phyloP scores from a whole-genome alignment of 2,329 filamentous ascomycete genomes.

The Zalaria sp. region DNA sequence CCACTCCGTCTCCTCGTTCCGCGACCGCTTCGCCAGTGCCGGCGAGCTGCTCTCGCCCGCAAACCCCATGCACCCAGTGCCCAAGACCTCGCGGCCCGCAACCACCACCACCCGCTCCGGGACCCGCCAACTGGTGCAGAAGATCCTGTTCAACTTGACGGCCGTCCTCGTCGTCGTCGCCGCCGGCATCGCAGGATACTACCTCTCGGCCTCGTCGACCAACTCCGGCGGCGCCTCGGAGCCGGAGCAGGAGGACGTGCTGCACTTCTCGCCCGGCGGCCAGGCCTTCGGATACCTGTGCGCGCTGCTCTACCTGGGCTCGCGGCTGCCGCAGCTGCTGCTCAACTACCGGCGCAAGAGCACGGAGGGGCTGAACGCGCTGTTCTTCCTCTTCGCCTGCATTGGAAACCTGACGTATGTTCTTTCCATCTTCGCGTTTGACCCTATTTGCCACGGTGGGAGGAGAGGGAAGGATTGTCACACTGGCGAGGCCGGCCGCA shows the following conservation, averaged over 20 bases:
- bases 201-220: slow-evolving; percentile 42
- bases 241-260: slow-evolving; percentile 29
- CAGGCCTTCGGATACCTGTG: slow-evolving; percentile 93
- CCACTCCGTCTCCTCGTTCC: slow-evolving; percentile 24
- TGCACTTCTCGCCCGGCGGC: slow-evolving; percentile 61
- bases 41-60: slow-evolving; percentile 63
- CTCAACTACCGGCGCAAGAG: slow-evolving; percentile 87
- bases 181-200: slow-evolving; percentile 79
- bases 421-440: slow-evolving; percentile 79
- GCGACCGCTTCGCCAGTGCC: slow-evolving; percentile 40
- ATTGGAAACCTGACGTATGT: slow-evolving; percentile 92
- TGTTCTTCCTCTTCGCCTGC: slow-evolving; percentile 95
- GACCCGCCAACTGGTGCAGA: slow-evolving; percentile 26
- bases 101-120: slow-evolving; percentile 24
- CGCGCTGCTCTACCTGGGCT: slow-evolving; percentile 76
- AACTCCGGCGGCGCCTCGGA: slow-evolving; percentile 9
- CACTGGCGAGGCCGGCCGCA: slow-evolving; percentile 46
- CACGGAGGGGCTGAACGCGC: slow-evolving; percentile 81
- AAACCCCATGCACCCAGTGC: slow-evolving; percentile 56
- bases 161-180: slow-evolving; percentile 69
- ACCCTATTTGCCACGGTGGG: slow-evolving; percentile 48
- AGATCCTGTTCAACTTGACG: slow-evolving; percentile 57
- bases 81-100: slow-evolving; percentile 14
- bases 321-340: slow-evolving; percentile 75
- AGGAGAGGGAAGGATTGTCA: slow-evolving; percentile 36